phyloP scores from a whole-genome alignment of 768 basidiomycete genomes.

The Boletellus ananiceps region DNA sequence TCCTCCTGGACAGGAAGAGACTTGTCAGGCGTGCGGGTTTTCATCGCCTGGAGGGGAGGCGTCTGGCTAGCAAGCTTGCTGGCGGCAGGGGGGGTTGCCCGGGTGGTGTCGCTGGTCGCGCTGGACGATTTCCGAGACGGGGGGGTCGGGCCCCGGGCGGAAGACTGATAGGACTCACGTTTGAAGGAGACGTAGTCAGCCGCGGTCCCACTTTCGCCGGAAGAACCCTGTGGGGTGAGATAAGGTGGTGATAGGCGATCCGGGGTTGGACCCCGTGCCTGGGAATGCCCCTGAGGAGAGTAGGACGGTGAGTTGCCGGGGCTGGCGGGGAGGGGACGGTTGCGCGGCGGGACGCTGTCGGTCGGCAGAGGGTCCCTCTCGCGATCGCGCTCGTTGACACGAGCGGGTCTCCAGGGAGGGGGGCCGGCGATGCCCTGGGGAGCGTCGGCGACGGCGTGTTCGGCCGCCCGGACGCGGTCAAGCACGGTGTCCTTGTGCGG shows the following conservation, averaged over 20 bases:
- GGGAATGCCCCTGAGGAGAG: conserved; percentile 41
- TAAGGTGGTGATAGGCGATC: conserved; percentile 51
- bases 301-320: conserved; percentile 35
- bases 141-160: conserved; percentile 25
- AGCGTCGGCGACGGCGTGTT: conserved; percentile 36
- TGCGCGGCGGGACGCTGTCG: conserved; percentile 23
- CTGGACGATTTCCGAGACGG: conserved; percentile 24
- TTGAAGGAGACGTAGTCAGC: conserved; percentile 41
- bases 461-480: conserved; percentile 50
- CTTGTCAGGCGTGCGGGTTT: conserved; percentile 60
- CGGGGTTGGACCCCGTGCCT: conserved; percentile 43
- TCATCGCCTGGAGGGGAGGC: conserved; percentile 49
- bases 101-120: conserved; percentile 19
- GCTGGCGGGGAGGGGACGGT: conserved; percentile 31
- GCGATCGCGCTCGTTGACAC: conserved; percentile 31
- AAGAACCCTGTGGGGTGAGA: conserved; percentile 44
- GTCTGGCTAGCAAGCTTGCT: conserved; percentile 47
- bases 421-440: not conserved
- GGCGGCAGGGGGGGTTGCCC: conserved; percentile 33
- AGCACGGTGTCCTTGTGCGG: conserved; percentile 48
- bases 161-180: conserved; percentile 41
- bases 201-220: conserved; percentile 39
- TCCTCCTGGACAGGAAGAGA: conserved; percentile 78
- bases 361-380: not conserved
- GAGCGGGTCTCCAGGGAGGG: conserved; percentile 19